Conservation (phyloP, 1,139 yeast genomes). For the Debaryomyces subglobosus region DNA sequence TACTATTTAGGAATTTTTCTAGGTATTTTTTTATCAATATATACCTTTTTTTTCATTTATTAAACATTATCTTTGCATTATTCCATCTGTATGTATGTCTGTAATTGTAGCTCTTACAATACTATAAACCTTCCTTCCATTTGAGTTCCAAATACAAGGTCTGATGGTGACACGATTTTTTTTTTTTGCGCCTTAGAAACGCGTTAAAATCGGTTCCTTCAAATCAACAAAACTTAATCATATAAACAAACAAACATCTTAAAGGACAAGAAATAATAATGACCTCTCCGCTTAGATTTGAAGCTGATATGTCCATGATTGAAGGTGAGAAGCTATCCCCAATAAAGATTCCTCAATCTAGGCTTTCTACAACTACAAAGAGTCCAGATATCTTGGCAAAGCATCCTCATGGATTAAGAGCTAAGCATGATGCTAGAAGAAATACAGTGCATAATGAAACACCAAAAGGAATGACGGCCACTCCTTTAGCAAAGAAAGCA, state of each 20-base stretch:
- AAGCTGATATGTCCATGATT: slow-evolving; percentile 9
- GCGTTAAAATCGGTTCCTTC: slow-evolving; percentile 3
- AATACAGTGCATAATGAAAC: slow-evolving; percentile 27
- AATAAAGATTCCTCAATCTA: slow-evolving; percentile 13
- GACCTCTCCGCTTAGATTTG: slow-evolving; percentile 15
- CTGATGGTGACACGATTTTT: neutral
- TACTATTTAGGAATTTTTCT: neutral
- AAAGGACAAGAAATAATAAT: slow-evolving; percentile 7
- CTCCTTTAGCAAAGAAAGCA: slow-evolving; percentile 18
- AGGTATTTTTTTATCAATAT: neutral
- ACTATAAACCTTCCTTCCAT: too few species aligned
- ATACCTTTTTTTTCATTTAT: neutral
- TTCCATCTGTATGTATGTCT: neutral
- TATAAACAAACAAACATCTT: slow-evolving; percentile 6
- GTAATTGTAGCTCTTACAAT: too few species aligned
- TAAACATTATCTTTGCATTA: neutral
- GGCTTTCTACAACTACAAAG: slow-evolving; percentile 6
- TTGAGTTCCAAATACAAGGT: neutral
- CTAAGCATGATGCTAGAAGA: slow-evolving; percentile 35
- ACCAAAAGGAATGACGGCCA: slow-evolving; percentile 14
- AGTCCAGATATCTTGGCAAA: slow-evolving; percentile 22
- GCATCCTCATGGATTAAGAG: slow-evolving; percentile 53
- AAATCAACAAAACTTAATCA: slow-evolving; percentile 3
- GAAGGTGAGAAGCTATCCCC: slow-evolving; percentile 18
- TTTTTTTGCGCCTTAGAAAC: slow-evolving; percentile 3